These are phyloP conservation scores for Arxiozyma heterogenica DNA, from an alignment of 1,139 yeast genomes.

Conservation along the genomic window DNA sequence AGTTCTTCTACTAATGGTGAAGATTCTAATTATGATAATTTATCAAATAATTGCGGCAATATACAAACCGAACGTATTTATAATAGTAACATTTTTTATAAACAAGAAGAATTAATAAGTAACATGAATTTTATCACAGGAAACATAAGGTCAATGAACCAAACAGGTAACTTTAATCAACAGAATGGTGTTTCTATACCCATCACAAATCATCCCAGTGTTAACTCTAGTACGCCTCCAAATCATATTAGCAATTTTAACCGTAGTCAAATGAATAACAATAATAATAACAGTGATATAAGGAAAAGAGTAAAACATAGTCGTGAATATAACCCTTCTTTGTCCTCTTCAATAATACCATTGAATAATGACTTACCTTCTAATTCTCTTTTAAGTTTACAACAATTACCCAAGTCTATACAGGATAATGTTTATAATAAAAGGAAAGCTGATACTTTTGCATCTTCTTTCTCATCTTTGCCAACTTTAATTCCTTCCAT, in stretches of 20 bases:
- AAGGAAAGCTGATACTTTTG: background rate
- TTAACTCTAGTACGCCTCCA: background rate
- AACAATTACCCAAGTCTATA: background rate
- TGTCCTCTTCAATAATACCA: background rate
- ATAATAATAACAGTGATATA: background rate
- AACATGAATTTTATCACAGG: background rate
- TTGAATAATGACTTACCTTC: background rate
- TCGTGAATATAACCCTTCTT: background rate
- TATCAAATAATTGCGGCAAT: background rate
- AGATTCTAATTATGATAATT: background rate
- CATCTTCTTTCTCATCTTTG: constrained; percentile 1
- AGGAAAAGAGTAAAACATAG: constrained; percentile 1
- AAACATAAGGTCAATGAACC: background rate
- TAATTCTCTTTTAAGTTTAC: background rate
- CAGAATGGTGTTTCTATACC: background rate
- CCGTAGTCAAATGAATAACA: background rate
- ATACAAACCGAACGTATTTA: background rate
- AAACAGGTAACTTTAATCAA: background rate
- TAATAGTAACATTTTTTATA: too few species aligned
- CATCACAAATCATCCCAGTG: background rate
- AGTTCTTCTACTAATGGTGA: constrained; percentile 6
- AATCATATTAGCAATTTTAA: background rate
- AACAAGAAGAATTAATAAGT: background rate
- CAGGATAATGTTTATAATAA: background rate
- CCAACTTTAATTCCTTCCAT: constrained; percentile 40